Percentiles rank a stretch among this genome's conserved stretches.
Evolutionary conservation across 106 monocot species (phyloP).

Genomic region (Dendrobium catenatum): DNA sequence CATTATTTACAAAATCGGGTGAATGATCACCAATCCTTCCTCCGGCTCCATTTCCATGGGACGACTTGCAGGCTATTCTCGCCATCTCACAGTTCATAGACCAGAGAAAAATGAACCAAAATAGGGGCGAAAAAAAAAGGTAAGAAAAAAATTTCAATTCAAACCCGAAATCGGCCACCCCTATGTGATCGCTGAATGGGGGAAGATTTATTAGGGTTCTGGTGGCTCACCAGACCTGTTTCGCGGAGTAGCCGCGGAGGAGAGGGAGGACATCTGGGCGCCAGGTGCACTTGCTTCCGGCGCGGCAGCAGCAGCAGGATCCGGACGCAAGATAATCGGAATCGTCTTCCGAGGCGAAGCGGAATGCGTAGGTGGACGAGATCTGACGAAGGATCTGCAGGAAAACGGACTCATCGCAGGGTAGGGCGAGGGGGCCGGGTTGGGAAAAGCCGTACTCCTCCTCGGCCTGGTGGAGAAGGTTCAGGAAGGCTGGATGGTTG

Average conservation of each 20-base stretch:
- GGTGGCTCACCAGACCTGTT: slow-evolving; percentile 4
- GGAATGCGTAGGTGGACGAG: background rate
- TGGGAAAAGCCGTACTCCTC: slow-evolving; percentile 38
- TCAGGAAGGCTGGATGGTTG: slow-evolving; percentile 29
- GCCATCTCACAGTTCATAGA: background rate
- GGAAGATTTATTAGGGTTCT: background rate
- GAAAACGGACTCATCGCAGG: slow-evolving; percentile 39
- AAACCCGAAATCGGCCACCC: background rate
- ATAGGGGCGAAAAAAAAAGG: background rate
- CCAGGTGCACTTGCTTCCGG: background rate
- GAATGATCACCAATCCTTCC: background rate
- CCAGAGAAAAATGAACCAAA: background rate
- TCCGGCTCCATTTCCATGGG: slow-evolving; percentile 1
- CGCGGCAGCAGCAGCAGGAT: slow-evolving; percentile 9
- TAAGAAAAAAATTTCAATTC: background rate
- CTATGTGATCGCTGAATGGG: background rate
- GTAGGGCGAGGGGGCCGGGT: slow-evolving; percentile 29
- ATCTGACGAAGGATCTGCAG: slow-evolving; percentile 30
- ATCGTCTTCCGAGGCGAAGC: background rate
- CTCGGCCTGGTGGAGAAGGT: slow-evolving; percentile 27
- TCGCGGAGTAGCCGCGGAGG: background rate
- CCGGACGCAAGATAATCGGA: background rate
- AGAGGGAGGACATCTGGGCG: slow-evolving; percentile 4
- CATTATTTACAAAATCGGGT: background rate
- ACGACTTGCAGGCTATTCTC: slow-evolving; percentile 2